Base-by-base conservation (phyloP, 129 eudicot genomes). In the Flaveria trinervia region DNA sequence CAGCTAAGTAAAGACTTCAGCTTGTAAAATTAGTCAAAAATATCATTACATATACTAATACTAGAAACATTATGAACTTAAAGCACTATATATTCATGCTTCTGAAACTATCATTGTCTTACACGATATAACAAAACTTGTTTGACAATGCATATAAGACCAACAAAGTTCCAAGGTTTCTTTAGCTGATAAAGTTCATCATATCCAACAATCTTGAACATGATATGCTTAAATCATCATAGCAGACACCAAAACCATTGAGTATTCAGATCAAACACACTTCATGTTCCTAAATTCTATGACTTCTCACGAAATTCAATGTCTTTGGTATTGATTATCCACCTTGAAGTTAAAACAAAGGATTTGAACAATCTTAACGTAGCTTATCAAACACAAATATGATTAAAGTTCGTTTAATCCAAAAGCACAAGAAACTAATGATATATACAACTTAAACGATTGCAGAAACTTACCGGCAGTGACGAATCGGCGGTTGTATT, bases 401-500 rank as follows among this genome's bases (percentile, higher is more conserved):
- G 36, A 30, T 30, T 30, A 30, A 30, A 30, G 36, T 30, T 30
- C 4, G 4, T 30, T 30, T 30, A 30, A 4, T 3, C 36, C 36
- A 30, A 30, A 12, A 62, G 26, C 1, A 36, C 41, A 45, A 9
- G 49, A 45, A 45, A 45, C 14, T 45, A 45, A 45, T 45, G 12
- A 45, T 11, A 45, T 45, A 9, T 9, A 5, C 13, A 36, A 36
- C 41, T 36, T 36, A 36, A 36, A 4, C 41, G 5, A 68, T 52
- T 3, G 1, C 18, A 26, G 60, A 23, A 45, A 59, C 60, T 33
- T 71, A 86, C 90, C 90, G 57, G 90, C 90, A 41, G 90, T 86
- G 77, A 86, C 90, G 48, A 86, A 86, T 6, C 90, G 86, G 75
- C 90, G 80, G 80, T 83, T 86, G 90, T 86, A 86, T 49, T 86